phyloP scores from a whole-genome alignment of 257 asterid species.

The Solanum sitiens region DNA sequence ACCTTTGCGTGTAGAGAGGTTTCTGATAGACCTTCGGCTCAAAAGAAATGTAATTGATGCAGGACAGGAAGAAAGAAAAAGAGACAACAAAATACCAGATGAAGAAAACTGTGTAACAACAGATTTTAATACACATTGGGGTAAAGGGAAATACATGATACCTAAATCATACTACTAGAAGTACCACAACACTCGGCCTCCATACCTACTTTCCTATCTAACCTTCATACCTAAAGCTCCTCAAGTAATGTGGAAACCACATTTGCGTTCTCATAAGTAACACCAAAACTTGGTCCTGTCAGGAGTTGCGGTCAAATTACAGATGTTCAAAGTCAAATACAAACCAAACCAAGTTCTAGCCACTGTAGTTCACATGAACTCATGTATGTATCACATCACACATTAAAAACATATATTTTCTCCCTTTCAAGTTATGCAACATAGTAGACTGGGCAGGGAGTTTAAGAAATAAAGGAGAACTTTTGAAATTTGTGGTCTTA shows the following conservation, averaged over 20 bases:
- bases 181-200: not conserved
- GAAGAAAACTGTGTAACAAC: not conserved
- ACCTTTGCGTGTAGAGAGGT: not conserved
- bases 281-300: not conserved
- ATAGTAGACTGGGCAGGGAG: not conserved
- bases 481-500: not conserved
- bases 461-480: not conserved
- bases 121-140: not conserved
- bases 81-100: not conserved
- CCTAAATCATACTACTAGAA: not conserved
- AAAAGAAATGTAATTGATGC: not conserved
- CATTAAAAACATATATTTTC: not conserved
- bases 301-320: not conserved
- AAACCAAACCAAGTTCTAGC: not conserved
- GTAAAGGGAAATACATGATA: not conserved
- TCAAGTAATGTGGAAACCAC: not conserved
- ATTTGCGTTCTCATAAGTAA: not conserved
- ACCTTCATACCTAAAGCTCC: not conserved
- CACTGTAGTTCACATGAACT: not conserved
- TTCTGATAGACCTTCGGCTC: not conserved
- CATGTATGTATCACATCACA: not conserved
- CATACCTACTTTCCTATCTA: not conserved
- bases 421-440: not conserved
- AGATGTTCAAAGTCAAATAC: not conserved
- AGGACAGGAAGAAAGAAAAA: not conserved